These are phyloP conservation scores for Paecilomyces fulvus DNA, from an alignment of 2,329 filamentous ascomycete species.

Conservation along the genomic window DNA sequence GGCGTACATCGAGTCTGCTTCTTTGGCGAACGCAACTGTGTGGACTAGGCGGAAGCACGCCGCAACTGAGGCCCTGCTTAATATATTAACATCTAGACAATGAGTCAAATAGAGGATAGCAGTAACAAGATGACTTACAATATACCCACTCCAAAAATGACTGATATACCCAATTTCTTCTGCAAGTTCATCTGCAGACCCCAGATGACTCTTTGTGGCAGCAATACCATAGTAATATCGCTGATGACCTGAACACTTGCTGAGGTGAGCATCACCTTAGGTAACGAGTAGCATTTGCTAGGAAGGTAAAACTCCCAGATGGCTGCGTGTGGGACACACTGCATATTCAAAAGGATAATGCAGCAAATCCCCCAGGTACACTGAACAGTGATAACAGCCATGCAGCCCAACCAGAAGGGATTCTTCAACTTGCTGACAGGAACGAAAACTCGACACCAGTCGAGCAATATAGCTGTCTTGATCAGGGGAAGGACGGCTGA, in stretches of 20 bases:
- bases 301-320: constrained; percentile 27
- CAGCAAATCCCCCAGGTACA: constrained; percentile 12
- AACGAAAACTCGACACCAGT: not conserved
- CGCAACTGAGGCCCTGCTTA: not conserved
- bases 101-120: not conserved
- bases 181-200: not conserved
- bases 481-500: not conserved
- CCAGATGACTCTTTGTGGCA: not conserved
- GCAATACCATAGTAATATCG: not conserved
- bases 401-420: not conserved
- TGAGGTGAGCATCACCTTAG: constrained; percentile 1
- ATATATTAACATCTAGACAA: not conserved
- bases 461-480: not conserved
- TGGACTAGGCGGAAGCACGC: not conserved
- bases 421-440: not conserved
- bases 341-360: constrained; percentile 25
- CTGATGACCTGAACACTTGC: not conserved
- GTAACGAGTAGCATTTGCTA: constrained; percentile 22
- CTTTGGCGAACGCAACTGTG: not conserved
- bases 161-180: not conserved
- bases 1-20: constrained; percentile 23
- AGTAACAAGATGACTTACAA: not conserved
- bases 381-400: not conserved
- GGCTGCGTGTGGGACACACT: constrained; percentile 25
- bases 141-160: not conserved